phyloP scores from a whole-genome alignment of 2,329 filamentous ascomycete genomes.

The Metarhizium guizhouense region DNA sequence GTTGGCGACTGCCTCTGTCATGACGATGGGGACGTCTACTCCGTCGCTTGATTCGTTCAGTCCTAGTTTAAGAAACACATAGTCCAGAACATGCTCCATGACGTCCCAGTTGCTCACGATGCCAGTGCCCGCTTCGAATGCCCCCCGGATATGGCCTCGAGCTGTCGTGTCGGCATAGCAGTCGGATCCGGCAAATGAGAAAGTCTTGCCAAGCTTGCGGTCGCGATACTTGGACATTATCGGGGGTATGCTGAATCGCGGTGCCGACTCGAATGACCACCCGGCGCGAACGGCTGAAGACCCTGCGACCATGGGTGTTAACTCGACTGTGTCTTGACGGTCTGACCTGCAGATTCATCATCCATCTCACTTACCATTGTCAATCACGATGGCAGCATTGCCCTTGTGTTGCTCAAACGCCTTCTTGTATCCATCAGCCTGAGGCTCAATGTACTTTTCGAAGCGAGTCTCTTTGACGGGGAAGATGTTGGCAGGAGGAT shows the following conservation, averaged over 20 bases:
- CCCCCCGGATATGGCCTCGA: conserved; percentile 78
- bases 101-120: conserved; percentile 97
- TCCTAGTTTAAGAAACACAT: conserved; percentile 88
- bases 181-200: conserved; percentile 85
- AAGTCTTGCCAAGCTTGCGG: conserved; percentile 83
- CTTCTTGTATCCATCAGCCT: conserved; percentile 60
- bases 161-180: conserved; percentile 93
- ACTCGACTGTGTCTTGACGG: neutral
- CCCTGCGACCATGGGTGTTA: conserved; percentile 41
- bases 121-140: conserved; percentile 84
- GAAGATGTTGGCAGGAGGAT: conserved; percentile 47
- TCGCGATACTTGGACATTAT: conserved; percentile 95
- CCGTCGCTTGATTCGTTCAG: conserved; percentile 63
- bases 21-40: conserved; percentile 80
- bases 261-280: conserved; percentile 86
- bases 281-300: conserved; percentile 84
- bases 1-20: conserved; percentile 94
- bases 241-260: conserved; percentile 72
- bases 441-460: conserved; percentile 43
- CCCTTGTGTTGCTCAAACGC: conserved; percentile 47
- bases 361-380: conserved; percentile 63
- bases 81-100: conserved; percentile 90
- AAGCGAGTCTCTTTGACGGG: conserved; percentile 54
- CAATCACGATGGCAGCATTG: conserved; percentile 81
- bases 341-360: neutral